phyloP scores from a whole-genome alignment of 306 rosid genomes.

The Trichosanthes cucumerina region DNA sequence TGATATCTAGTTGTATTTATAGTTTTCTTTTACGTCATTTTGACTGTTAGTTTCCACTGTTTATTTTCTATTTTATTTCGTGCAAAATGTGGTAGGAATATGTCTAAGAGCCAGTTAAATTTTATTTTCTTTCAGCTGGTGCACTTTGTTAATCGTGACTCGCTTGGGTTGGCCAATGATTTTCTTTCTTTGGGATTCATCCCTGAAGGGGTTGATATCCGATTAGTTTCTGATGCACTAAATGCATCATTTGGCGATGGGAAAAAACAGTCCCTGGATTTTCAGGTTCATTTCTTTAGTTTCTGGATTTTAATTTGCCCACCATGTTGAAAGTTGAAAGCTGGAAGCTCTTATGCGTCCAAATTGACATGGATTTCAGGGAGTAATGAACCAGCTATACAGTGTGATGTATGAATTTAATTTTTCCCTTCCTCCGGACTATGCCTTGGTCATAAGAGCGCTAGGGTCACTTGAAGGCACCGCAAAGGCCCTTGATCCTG shows the following conservation, averaged over 20 bases:
- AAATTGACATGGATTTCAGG: conserved; percentile 55
- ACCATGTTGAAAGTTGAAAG: conserved; percentile 3
- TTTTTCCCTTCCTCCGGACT: conserved; percentile 93
- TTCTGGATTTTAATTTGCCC: background rate
- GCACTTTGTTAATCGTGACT: conserved; percentile 95
- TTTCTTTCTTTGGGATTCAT: conserved; percentile 91
- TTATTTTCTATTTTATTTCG: background rate
- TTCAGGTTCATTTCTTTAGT: conserved; percentile 46
- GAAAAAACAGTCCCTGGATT: conserved; percentile 62
- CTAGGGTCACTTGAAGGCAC: conserved; percentile 96
- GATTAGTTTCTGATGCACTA: conserved; percentile 61
- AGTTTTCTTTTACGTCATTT: background rate
- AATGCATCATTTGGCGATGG: conserved; percentile 48
- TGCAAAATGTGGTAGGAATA: background rate
- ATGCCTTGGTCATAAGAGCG: conserved; percentile 91
- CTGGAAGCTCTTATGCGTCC: conserved; percentile 1
- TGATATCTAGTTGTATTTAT: background rate
- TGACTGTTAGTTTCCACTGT: background rate
- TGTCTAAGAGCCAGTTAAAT: conserved; percentile 16
- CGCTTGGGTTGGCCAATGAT: conserved; percentile 96
- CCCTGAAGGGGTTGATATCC: conserved; percentile 72
- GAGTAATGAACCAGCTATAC: conserved; percentile 76
- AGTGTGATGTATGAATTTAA: conserved; percentile 79
- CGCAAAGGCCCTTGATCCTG: conserved; percentile 88
- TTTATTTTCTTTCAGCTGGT: conserved; percentile 72